These are phyloP conservation scores for Friedmanniomyces simplex DNA, from an alignment of 495 filamentous ascomycete genomes.

Conservation along the genomic window DNA sequence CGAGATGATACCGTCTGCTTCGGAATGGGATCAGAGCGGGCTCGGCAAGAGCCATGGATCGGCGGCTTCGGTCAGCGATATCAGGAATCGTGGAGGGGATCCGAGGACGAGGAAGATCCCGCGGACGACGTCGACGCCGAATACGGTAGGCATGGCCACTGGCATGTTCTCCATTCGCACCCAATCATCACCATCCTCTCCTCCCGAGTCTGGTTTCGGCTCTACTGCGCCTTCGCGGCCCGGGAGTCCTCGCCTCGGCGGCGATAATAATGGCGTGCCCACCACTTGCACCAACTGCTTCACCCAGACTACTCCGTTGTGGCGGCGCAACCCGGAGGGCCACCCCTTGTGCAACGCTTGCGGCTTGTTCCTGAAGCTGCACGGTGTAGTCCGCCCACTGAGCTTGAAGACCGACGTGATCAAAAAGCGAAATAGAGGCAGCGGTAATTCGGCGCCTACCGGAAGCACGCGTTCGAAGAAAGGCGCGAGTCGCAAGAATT, in stretches of 20 bases:
- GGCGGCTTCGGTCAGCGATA: slow-evolving; percentile 63
- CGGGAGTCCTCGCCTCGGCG: slow-evolving; percentile 55
- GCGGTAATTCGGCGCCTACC: slow-evolving; percentile 66
- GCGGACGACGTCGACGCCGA: slow-evolving; percentile 77
- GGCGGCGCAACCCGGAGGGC: slow-evolving; percentile 93
- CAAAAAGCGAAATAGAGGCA: slow-evolving; percentile 95
- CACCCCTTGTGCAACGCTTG: slow-evolving; percentile 98
- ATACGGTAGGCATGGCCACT: slow-evolving; percentile 56
- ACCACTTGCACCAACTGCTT: slow-evolving; percentile 98
- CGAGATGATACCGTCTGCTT: slow-evolving; percentile 58
- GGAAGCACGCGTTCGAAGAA: slow-evolving; percentile 60
- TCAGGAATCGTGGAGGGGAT: slow-evolving; percentile 61
- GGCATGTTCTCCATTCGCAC: slow-evolving; percentile 54
- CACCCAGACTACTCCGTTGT: slow-evolving; percentile 94
- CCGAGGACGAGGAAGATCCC: slow-evolving; percentile 70
- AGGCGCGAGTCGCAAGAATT: slow-evolving; percentile 80
- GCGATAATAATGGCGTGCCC: slow-evolving; percentile 54
- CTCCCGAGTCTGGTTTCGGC: slow-evolving; percentile 84
- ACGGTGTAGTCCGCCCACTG: slow-evolving; percentile 87
- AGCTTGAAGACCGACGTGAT: slow-evolving; percentile 97
- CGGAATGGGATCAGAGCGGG: slow-evolving; percentile 60
- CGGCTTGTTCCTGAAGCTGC: slow-evolving; percentile 90
- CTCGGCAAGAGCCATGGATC: slow-evolving; percentile 51
- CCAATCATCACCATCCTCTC: slow-evolving; percentile 79
- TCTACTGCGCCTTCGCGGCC: slow-evolving; percentile 87